Base-by-base conservation (phyloP, 768 basidiomycete genomes). In the Neoboletus brunneissimus region DNA sequence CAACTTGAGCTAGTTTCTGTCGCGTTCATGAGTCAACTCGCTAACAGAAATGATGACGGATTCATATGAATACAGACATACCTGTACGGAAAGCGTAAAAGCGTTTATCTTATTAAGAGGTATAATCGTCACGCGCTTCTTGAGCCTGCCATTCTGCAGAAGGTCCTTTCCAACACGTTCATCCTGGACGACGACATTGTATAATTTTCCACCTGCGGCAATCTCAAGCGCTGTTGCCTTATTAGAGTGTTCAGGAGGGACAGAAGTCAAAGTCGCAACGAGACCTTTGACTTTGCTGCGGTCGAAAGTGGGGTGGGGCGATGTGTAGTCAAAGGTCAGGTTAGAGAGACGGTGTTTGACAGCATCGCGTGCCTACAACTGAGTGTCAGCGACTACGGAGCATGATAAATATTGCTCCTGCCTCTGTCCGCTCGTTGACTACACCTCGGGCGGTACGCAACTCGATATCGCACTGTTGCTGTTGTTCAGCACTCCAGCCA, bases 141-240 rank as follows among this genome's bases (percentile, higher is more conserved):
- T 87, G 62, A 98, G 82, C 48, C 77, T 76, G 10, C 87, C 86
- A 46, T 88, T 84, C 67, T 89, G 82, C 46, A 98, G 75, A 25
- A 98, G 79, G 29, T 89, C 85, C 63, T 89, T 90, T 29, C 94
- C 95, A 44, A 95, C 84, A 54, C 81, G 81, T 72, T 98, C 94
- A 66, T 96, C 86, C 61, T 95, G 86, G 9, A 98, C 91, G 27
- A 98, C 89, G 37, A 98, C 92, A 60, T 98, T 93, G 74, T 89
- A 97, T 10, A 99, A 77, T 61, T 88, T 89, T 1, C 84, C 86
- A 0, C 94, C 94, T 0, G 94, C 95, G 18, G 91, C 86, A 59
- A 98, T 87, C 72, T 99, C 97, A 5, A 98, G 79, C 3, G 97
- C 97, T 0, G 91, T 94, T 2, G 94, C 84, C 55, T 89, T 89